These are phyloP conservation scores for Venturia aucupariae DNA, from an alignment of 2,329 filamentous ascomycete genomes.

Conservation along the genomic window DNA sequence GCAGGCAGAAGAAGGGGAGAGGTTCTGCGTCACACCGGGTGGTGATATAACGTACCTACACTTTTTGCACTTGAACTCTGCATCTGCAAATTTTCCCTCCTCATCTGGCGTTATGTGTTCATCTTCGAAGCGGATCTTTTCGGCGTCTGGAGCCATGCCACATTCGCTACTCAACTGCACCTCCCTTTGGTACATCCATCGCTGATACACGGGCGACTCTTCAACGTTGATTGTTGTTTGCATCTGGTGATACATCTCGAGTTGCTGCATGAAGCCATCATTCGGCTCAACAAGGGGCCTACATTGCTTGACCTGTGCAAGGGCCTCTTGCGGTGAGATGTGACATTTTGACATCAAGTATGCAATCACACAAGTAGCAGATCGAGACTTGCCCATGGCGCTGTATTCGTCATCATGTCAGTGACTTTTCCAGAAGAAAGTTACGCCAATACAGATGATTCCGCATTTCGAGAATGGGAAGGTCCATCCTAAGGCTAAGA, in stretches of 20 bases:
- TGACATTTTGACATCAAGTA: conserved; percentile 60
- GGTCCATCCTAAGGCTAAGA: neutral
- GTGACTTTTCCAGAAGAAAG: neutral
- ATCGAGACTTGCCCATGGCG: conserved; percentile 93
- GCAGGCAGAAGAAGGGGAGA: neutral
- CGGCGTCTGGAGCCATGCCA: conserved; percentile 66
- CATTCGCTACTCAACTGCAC: conserved; percentile 60
- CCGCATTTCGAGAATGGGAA: neutral
- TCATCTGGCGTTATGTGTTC: conserved; percentile 37
- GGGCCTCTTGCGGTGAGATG: conserved; percentile 51
- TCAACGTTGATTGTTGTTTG: conserved; percentile 63
- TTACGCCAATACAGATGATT: neutral
- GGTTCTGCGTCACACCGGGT: no score
- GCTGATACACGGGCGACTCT: conserved; percentile 66
- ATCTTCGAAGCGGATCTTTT: conserved; percentile 74
- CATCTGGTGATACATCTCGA: conserved; percentile 83
- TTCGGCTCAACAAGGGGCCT: conserved; percentile 83
- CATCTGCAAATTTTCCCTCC: conserved; percentile 22
- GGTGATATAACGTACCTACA: conserved; percentile 54
- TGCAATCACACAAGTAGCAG: conserved; percentile 72
- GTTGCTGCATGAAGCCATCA: conserved; percentile 79
- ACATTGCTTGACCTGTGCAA: conserved; percentile 58
- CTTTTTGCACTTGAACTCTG: conserved; percentile 78
- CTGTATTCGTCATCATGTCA: conserved; percentile 37
- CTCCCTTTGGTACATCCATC: conserved; percentile 60